Base-by-base conservation (phyloP, 2,329 filamentous ascomycete species). In the Claviceps purpurea region DNA sequence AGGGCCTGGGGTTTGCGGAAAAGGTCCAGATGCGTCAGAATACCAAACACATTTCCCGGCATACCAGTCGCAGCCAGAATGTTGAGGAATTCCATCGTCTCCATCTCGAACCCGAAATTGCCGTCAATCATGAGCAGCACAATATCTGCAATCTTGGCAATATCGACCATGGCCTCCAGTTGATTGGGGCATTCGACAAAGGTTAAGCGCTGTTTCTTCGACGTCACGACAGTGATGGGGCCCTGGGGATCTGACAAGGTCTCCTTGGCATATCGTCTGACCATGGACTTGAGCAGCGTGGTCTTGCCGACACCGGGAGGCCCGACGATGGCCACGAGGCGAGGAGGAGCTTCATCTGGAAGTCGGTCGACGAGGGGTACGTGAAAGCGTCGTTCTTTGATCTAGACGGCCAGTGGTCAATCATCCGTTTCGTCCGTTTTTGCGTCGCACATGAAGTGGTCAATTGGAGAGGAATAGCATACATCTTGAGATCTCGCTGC, bases 61-160 rank as follows among this genome's bases (percentile, higher is more conserved):
- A 98, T 97, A 67, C 93, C 93, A 34, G 87, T 95, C 2, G 89
- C 82, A n/a, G 87, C 85, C 49, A 98, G 74, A 18, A 96, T 84
- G 61, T 96, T 97, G 63, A 98, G 73, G 56, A 98, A 98, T 70
- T 98, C 93, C 93, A 98, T 98, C 0, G 93, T 98, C 76, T 98
- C 93, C 93, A 98, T 98, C 71, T 98, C 93, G 64, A 98, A 98
- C 14, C 93, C 94, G 63, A 87, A 98, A 70, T 97, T 97, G 52
- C 93, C 94, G 65, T 98, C 93, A 60, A 98, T 98, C 87, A 98
- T 93, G 52, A 98, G 78, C 49, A 98, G 76, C 5, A 97, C 88
- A 61, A 98, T 96, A 66, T 98, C 93, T 18, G 94, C 93, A 44
- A 98, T 87, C 70, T 98, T 98, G 54, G 93, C 88, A 52, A 96